These are phyloP conservation scores for Plasmodium chabaudi DNA, from an alignment of 169 alveolate species.

Conservation along the genomic window DNA sequence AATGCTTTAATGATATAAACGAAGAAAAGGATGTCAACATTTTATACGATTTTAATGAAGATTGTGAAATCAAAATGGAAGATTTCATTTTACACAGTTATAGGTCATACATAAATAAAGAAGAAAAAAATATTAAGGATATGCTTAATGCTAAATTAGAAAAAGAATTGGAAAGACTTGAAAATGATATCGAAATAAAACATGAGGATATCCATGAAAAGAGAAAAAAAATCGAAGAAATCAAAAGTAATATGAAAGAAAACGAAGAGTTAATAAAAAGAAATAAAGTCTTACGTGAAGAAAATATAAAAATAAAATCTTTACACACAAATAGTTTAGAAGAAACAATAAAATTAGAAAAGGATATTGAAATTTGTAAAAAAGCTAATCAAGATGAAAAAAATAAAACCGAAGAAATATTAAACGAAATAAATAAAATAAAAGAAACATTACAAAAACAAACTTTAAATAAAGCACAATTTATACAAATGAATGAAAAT, in stretches of 20 bases:
- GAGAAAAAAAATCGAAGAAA: conserved; percentile 67
- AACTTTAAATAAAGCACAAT: conserved; percentile 71
- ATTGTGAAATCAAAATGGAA: conserved; percentile 66
- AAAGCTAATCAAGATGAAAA: conserved; percentile 47
- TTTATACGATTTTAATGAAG: conserved; percentile 71
- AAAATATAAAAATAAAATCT: conserved; percentile 66
- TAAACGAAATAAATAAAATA: conserved; percentile 62
- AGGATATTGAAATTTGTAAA: conserved; percentile 74
- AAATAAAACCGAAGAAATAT: conserved; percentile 47
- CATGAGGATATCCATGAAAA: conserved; percentile 68
- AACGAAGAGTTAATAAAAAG: conserved; percentile 66
- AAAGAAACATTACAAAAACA: conserved; percentile 64
- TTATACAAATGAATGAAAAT: conserved; percentile 71
- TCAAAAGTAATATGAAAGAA: conserved; percentile 69
- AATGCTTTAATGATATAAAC: conserved; percentile 81
- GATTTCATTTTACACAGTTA: conserved; percentile 65
- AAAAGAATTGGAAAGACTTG: conserved; percentile 32
- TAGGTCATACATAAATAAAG: conserved; percentile 52
- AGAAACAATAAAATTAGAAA: conserved; percentile 68
- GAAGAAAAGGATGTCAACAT: conserved; percentile 75
- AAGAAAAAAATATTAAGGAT: conserved; percentile 48
- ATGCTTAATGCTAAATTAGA: conserved; percentile 46
- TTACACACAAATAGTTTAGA: conserved; percentile 61
- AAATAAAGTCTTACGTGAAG: conserved; percentile 70
- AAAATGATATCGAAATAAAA: conserved; percentile 29